phyloP scores from a whole-genome alignment of 1,284 basidiomycete genomes.

The Gymnopus androsaceus region DNA sequence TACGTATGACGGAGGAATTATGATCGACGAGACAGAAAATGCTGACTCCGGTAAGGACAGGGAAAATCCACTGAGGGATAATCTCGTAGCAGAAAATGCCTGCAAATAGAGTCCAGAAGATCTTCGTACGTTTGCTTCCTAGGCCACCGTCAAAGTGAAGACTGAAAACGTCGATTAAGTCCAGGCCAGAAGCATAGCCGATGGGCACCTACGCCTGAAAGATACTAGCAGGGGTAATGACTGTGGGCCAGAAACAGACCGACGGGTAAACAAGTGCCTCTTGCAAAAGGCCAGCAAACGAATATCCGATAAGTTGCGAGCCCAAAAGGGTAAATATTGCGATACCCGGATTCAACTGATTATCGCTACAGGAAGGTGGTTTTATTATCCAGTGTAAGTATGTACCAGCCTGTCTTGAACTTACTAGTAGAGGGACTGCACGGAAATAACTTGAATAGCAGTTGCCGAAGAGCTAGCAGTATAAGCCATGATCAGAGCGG shows the following conservation, averaged over 20 bases:
- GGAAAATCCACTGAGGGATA: slow-evolving; percentile 22
- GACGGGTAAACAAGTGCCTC: slow-evolving; percentile 20
- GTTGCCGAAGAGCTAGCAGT: slow-evolving; percentile 35
- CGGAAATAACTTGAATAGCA: slow-evolving; percentile 39
- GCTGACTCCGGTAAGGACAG: slow-evolving; percentile 19
- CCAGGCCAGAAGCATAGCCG: background rate
- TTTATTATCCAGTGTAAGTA: too few relatives aligned
- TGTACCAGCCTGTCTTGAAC: background rate
- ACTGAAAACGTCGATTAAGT: background rate
- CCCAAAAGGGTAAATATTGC: slow-evolving; percentile 36
- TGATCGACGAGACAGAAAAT: slow-evolving; percentile 17
- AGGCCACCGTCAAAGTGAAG: slow-evolving; percentile 19
- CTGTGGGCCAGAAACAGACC: slow-evolving; percentile 18
- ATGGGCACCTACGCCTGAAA: background rate
- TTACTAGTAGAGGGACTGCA: slow-evolving; percentile 37
- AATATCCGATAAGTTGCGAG: slow-evolving; percentile 35
- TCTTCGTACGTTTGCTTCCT: slow-evolving; percentile 16
- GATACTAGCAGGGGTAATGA: slow-evolving; percentile 16
- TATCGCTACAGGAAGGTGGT: slow-evolving; percentile 20
- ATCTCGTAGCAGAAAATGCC: slow-evolving; percentile 20
- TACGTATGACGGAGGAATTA: background rate
- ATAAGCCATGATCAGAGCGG: slow-evolving; percentile 36
- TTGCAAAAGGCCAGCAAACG: slow-evolving; percentile 22
- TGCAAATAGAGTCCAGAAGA: slow-evolving; percentile 21
- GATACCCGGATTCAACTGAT: slow-evolving; percentile 34